Evolutionary conservation across 2,329 filamentous ascomycete genomes (phyloP).

Genomic region (Xylaria multiplex): DNA sequence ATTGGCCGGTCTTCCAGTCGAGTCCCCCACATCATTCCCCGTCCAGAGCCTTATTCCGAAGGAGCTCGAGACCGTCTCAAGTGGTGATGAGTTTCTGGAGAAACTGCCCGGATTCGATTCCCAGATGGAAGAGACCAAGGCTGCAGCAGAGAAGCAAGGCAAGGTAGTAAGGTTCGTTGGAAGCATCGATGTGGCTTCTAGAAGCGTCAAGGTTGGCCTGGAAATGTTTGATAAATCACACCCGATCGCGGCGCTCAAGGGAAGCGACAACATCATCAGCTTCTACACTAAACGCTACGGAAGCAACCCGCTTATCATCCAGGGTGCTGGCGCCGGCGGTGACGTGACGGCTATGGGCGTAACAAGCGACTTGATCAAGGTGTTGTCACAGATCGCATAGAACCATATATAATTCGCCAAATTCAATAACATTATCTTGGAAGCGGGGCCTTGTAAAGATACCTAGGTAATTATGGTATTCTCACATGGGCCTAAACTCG

Average conservation of each 20-base stretch:
- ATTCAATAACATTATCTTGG: conserved; percentile 26
- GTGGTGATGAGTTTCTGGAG: conserved; percentile 86
- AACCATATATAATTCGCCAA: conserved; percentile 32
- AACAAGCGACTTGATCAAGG: conserved; percentile 91
- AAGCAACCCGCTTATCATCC: conserved; percentile 88
- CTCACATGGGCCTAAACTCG: neutral
- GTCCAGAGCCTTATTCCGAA: conserved; percentile 93
- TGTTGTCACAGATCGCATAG: conserved; percentile 75
- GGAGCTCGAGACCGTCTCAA: conserved; percentile 79
- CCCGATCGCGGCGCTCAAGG: conserved; percentile 93
- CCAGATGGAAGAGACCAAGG: conserved; percentile 90
- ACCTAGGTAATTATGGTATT: conserved; percentile 13
- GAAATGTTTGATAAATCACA: conserved; percentile 89
- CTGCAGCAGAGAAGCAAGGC: conserved; percentile 83
- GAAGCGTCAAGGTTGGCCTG: conserved; percentile 88
- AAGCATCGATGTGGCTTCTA: conserved; percentile 84
- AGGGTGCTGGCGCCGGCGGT: conserved; percentile 92
- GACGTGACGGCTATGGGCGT: conserved; percentile 99
- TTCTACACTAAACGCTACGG: conserved; percentile 98
- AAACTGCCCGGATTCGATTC: conserved; percentile 83
- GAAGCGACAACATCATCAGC: conserved; percentile 98
- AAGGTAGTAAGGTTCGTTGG: conserved; percentile 96
- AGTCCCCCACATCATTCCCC: conserved; percentile 87
- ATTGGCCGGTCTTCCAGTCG: conserved; percentile 81
- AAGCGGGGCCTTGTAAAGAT: conserved; percentile 27